Percentiles rank a stretch among this genome's conserved stretches.
These are phyloP conservation scores for Neckera pumila DNA, from an alignment of 225 moss, liverwort and hornwort genomes.

Conservation along the genomic window DNA sequence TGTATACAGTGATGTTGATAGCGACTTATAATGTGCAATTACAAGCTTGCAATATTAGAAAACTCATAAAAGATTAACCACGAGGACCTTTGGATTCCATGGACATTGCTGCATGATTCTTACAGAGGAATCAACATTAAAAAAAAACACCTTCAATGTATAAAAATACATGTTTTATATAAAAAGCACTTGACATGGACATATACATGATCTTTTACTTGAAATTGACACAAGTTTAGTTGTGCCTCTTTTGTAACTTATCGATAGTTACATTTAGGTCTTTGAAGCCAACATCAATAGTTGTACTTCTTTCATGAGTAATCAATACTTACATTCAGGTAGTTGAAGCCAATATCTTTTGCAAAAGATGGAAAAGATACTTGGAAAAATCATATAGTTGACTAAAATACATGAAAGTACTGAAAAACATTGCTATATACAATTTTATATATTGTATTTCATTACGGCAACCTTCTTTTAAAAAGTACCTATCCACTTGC, in stretches of 20 bases:
- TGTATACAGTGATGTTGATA: accelerated
- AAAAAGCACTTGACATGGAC: accelerated
- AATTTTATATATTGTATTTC: background rate
- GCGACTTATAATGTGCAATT: accelerated
- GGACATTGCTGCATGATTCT: background rate
- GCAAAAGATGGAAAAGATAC: background rate
- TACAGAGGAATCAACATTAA: accelerated
- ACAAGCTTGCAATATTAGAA: background rate
- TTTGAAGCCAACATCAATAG: accelerated
- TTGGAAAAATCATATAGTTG: background rate
- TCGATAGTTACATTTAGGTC: accelerated
- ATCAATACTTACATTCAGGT: background rate
- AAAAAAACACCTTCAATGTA: background rate
- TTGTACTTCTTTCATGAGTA: accelerated
- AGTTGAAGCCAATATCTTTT: accelerated
- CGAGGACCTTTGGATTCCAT: accelerated
- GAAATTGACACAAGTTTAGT: background rate
- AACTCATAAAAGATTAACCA: background rate
- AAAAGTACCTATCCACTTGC: background rate
- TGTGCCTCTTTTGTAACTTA: accelerated
- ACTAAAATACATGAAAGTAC: background rate
- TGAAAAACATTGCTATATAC: accelerated
- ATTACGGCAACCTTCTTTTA: accelerated
- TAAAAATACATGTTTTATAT: background rate
- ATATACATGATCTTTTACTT: background rate